Conservation (phyloP, 768 basidiomycete species). For the Lanmaoa rubissima region DNA sequence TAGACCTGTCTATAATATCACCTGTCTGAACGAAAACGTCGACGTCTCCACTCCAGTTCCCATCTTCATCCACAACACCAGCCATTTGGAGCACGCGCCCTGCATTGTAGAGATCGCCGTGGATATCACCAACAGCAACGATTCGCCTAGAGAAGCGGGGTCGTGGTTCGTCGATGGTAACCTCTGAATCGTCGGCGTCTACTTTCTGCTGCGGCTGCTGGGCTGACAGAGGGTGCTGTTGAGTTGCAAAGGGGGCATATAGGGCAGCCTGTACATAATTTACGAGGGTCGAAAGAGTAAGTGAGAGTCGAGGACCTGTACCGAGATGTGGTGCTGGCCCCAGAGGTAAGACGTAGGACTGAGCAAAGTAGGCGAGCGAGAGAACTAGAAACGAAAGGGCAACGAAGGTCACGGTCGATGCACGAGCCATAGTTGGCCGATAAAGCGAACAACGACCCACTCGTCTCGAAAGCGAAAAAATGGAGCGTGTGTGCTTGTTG, state of each 20-base stretch:
- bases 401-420: constrained; percentile 18
- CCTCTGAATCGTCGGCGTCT: constrained; percentile 10
- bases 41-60: constrained; percentile 78
- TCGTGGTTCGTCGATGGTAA: constrained; percentile 21
- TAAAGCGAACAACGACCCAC: background rate
- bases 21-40: constrained; percentile 94
- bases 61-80: constrained; percentile 65
- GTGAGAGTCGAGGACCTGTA: constrained; percentile 19
- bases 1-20: constrained; percentile 89
- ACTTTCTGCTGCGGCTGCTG: constrained; percentile 3
- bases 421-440: constrained; percentile 23
- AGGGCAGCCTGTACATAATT: constrained; percentile 24
- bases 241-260: constrained; percentile 21
- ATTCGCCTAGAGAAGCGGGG: constrained; percentile 48
- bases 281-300: constrained; percentile 26
- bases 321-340: constrained; percentile 34
- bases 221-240: constrained; percentile 11
- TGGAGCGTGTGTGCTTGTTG: background rate
- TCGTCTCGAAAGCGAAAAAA: constrained; percentile 5
- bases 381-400: constrained; percentile 27
- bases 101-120: constrained; percentile 84
- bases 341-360: constrained; percentile 31
- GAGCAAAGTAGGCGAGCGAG: constrained; percentile 31
- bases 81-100: constrained; percentile 78
- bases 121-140: constrained; percentile 89